Conservation (phyloP, 805 yeast species). For the Blastobotrys peoriensis region DNA sequence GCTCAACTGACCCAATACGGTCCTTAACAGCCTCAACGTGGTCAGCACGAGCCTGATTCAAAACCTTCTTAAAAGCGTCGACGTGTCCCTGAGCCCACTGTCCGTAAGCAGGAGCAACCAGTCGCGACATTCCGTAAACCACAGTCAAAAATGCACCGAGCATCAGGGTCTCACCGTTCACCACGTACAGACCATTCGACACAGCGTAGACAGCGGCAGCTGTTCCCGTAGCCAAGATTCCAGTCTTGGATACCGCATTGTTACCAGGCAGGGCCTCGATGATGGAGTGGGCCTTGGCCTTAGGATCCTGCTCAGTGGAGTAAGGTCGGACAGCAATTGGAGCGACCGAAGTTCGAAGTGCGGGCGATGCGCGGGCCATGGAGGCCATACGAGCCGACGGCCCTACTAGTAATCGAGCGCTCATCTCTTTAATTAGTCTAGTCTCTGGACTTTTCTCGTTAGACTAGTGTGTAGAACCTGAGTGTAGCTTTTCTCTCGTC, state of each 20-base stretch:
- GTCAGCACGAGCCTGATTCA: constrained; percentile 81
- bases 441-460: no score
- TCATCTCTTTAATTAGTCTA: no score
- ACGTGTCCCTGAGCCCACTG: constrained; percentile 89
- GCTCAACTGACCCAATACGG: constrained; percentile 82
- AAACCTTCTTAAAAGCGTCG: constrained; percentile 69
- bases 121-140: constrained; percentile 69
- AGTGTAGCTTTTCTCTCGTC: no score
- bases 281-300: constrained; percentile 82
- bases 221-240: constrained; percentile 87
- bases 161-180: constrained; percentile 90
- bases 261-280: constrained; percentile 92
- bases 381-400: neutral
- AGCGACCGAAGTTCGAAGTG: neutral
- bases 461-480: no score
- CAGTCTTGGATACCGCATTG: constrained; percentile 83
- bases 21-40: constrained; percentile 91
- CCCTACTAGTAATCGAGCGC: neutral
- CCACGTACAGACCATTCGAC: constrained; percentile 84
- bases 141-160: constrained; percentile 75
- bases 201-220: constrained; percentile 94
- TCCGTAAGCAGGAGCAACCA: constrained; percentile 89
- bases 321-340: constrained; percentile 17
- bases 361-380: neutral
- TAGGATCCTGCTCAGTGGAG: constrained; percentile 56